Base-by-base conservation (phyloP, 495 filamentous ascomycete genomes). In the Massariosphaeria phaeospora region DNA sequence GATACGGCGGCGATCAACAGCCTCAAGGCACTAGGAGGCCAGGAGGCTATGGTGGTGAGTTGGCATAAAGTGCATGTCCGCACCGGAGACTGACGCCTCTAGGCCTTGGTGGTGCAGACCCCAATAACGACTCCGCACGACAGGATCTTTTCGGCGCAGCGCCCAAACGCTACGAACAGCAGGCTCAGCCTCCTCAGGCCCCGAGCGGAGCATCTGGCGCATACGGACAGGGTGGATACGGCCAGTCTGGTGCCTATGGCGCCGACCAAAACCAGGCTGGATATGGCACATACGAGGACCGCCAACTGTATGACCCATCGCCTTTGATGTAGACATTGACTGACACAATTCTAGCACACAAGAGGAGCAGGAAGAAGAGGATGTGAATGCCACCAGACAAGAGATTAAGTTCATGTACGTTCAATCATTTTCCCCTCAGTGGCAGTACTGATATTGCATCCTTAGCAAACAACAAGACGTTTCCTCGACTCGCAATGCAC, bases 401-500 rank as follows among this genome's bases (percentile, higher is more conserved):
- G 75, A 94, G 60, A 91, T 91, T 53, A 75, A 77, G 11, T 81
- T 83, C 54, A 79, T 86, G 51, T n/a, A n/a, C n/a, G n/a, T n/a
- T n/a, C n/a, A n/a, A n/a, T n/a, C n/a, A n/a, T n/a, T n/a, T n/a
- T n/a, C n/a, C n/a, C n/a, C n/a, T n/a, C n/a, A n/a, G n/a, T n/a
- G n/a, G n/a, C n/a, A n/a, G n/a, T n/a, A n/a, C n/a, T n/a, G n/a
- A n/a, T n/a, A n/a, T n/a, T n/a, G n/a, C n/a, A n/a, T n/a, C n/a
- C n/a, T n/a, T n/a, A n/a, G n/a, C n/a, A 93, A 89, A 69, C 79
- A 87, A 59, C 80, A 84, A 31, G 85, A 89, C 67, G 80, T 88
- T 10, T 73, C 80, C 1, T 84, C 84, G 0, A 84, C 85, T 2
- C 76, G 81, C 3, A 89, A 88, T 66, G 81, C 84, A 1, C 71